Evolutionary conservation across 2,329 filamentous ascomycete species (phyloP), one percentile per base, ranked within the genome.

Genomic region (Nemania bipapillata): DNA sequence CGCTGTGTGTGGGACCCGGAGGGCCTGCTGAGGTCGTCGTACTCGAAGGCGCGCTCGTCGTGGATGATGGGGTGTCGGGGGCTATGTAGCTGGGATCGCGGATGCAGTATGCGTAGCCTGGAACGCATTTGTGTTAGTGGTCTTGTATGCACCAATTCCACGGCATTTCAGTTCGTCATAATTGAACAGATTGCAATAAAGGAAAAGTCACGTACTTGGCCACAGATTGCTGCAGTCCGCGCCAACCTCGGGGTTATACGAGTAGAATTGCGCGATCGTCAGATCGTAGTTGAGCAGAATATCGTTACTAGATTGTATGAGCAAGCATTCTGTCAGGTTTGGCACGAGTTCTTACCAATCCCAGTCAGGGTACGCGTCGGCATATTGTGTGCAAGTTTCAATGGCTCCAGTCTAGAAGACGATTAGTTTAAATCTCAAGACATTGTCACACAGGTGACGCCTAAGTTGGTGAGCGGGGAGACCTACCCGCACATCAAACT

Each of bases 281-380:
- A 54, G 26, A 17, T 54, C 28, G 30, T 54, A 54, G 52, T 54
- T 54, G 11, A 26, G 15, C 2, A 54, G 52, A 26, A 54, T 28
- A 8, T 54, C 52, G 52, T 20, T 54, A 26, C 52, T 54, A 30
- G 26, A 42, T 17, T 42, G 11, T 17, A 17, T 42, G 6, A 42
- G 37, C 37, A 17, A 42, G 11, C 2, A 2, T n/a, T 17, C 12
- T 42, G 12, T 42, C 37, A 12, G n/a, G n/a, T 5, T 42, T 8
- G 37, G 37, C 5, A 5, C n/a, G 7, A 35, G 2, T 20, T 7
- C 28, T 54, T 35, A 54, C 52, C 52, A 54, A 17, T 54, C 52
- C 52, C 52, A 54, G 52, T 54, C 52, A n/a, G 52, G 52, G 28
- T 54, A 54, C 11, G 24, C 52, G 52, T 54, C 52, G 12, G 28